Base-by-base conservation (phyloP, 2,329 filamentous ascomycete species). In the Neurospora crassa region DNA sequence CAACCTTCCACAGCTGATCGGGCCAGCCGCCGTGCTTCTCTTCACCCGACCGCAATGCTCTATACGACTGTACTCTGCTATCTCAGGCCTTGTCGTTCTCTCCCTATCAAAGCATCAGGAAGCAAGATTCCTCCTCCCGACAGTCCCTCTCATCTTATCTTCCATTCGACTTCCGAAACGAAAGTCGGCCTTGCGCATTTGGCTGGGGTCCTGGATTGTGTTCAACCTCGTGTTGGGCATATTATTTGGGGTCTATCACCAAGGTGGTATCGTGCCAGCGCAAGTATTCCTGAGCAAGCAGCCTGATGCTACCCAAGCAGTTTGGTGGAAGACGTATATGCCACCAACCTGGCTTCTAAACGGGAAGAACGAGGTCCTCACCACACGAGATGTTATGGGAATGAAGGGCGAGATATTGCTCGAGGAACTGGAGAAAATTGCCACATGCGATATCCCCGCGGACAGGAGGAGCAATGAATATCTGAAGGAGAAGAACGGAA, bases 291-390 rank as follows among this genome's bases (percentile, higher is more conserved):
- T 95, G 77, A 91, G 89, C 77, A 87, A 87, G 70, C 89, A 92
- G 74, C 85, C 88, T 5, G 90, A 91, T 74, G 88, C 91, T 10
- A 89, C 89, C 1, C 85, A 90, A 42, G 90, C 90, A 3, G 84
- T 92, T 69, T 95, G 92, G 92, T 95, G 92, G 92, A 94, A 94
- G 79, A 94, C 92, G 1, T 94, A 94, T 78, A 92, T 90, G 78
- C 92, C 92, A 20, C 92, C 92, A 0, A 90, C 91, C 43, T 95
- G 92, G 91, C 85, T 95, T 24, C 83, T 94, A 7, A 91, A 93
- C 74, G 90, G 91, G 70, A 92, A 91, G 79, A 93, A 92, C 74
- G 87, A 90, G 75, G 85, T 91, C 11, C 81, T 94, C n/a, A 84
- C 82, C 40, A 94, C 92, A 1, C 84, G 85, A 72, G 92, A 94